These are phyloP conservation scores for Rhizoctonia solani DNA, from an alignment of 1,284 basidiomycete genomes.

Conservation along the genomic window DNA sequence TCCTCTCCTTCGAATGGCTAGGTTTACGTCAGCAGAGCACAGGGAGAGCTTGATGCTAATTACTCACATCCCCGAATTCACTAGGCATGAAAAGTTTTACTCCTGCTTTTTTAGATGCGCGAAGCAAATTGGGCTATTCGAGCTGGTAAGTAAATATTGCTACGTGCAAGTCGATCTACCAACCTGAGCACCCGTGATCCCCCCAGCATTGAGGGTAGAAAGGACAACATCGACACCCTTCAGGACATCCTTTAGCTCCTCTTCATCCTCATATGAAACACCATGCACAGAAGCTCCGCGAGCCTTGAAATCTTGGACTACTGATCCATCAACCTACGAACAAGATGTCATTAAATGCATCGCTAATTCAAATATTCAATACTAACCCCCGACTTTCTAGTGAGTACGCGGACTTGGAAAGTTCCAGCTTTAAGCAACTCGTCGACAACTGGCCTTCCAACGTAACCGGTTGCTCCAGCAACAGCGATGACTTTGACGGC, in stretches of 20 bases:
- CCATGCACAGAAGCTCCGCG: constrained; percentile 29
- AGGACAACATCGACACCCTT: constrained; percentile 32
- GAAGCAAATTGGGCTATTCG: constrained; percentile 6
- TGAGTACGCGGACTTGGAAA: constrained; percentile 29
- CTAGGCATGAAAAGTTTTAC: constrained; percentile 35
- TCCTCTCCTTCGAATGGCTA: constrained; percentile 29
- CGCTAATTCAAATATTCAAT: neutral
- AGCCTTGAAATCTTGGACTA: constrained; percentile 29
- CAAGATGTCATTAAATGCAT: neutral
- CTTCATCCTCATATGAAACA: constrained; percentile 30
- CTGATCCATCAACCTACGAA: constrained; percentile 18
- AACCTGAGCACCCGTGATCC: constrained; percentile 10
- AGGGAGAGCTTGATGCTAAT: neutral
- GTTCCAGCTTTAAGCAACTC: constrained; percentile 13
- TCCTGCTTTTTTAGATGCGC: constrained; percentile 19
- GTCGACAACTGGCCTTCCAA: constrained; percentile 28
- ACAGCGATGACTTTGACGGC: constrained; percentile 29
- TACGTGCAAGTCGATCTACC: neutral
- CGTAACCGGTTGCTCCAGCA: constrained; percentile 35
- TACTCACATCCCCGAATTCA: constrained; percentile 29
- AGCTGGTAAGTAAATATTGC: neutral
- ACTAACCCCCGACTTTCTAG: constrained; percentile 25
- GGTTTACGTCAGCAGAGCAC: neutral
- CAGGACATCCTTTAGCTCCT: constrained; percentile 5
- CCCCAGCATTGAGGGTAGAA: constrained; percentile 24